Base-by-base conservation (phyloP, 805 yeast genomes). In the Cyberlindnera euphorbiae region DNA sequence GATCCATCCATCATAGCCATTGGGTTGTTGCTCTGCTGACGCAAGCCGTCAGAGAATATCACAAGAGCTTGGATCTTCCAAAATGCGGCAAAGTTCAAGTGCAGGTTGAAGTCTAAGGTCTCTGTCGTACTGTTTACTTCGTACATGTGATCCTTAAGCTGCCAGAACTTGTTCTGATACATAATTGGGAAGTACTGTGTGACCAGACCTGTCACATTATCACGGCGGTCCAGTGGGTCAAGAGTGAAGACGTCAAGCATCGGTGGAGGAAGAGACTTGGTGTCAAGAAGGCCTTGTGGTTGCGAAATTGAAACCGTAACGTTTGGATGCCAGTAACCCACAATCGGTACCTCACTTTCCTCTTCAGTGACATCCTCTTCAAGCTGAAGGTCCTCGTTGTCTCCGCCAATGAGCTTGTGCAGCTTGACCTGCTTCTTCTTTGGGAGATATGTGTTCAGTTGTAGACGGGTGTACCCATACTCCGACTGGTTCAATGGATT, bases 131-230 rank as follows among this genome's bases (percentile, higher is more conserved):
- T 31, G 39, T 62, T 58, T 8, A 66, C 44, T 33, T 53, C 62
- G 19, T 34, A 36, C 60, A 63, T 52, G 35, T 66, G 66, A 14
- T 53, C 46, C 18, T 49, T 50, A 26, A 62, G 46, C 32, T 64
- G 66, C 69, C 69, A 66, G 37, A 66, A 66, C 31, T 56, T 57
- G 45, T 66, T 64, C 37, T 61, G 52, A 34, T 54, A 62, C 8
- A 67, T 41, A 10, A 55, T 27, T 27, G 71, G 69, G 46, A 53
- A 64, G 45, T 63, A 65, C 41, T 54, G 59, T 1, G 57, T 47
- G 5, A 52, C 50, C n/a, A 46, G 28, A n/a, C 60, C 62, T 17
- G 59, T 49, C 29, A 38, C 16, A 35, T 56, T 40, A 47, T 55
- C 57, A 42, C 62, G 52, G 44, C 58, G 47, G 33, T 57, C 37